A percentile compares a stretch with the other conserved stretches of the same genome.
Evolutionary conservation across 257 asterid species (phyloP).

Genomic region (Solanum virginianum): DNA sequence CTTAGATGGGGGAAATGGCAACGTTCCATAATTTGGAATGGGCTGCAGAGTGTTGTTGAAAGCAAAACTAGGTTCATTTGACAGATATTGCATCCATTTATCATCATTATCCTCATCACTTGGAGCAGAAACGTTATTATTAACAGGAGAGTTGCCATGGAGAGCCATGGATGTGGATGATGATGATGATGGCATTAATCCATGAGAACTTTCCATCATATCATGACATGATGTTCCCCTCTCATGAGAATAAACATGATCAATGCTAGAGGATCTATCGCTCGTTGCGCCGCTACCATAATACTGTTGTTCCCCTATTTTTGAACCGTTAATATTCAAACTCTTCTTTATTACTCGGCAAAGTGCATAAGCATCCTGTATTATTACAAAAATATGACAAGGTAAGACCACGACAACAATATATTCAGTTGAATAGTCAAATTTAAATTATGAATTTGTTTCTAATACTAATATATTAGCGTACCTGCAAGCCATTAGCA

Average conservation of each 20-base stretch:
- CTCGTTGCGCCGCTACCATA: conserved; percentile 27
- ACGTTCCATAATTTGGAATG: conserved; percentile 16
- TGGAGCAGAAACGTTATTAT: neutral
- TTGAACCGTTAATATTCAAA: conserved; percentile 27
- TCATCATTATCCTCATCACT: conserved; percentile 33
- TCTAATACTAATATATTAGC: neutral
- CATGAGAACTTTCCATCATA: conserved; percentile 11
- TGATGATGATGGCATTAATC: neutral
- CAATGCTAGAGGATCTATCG: conserved; percentile 50
- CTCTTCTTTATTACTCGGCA: conserved; percentile 91
- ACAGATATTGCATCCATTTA: conserved; percentile 68
- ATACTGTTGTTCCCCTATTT: conserved; percentile 10
- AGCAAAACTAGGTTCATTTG: conserved; percentile 60
- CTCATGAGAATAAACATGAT: conserved; percentile 21
- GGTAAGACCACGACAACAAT: too few species aligned
- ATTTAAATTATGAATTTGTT: neutral
- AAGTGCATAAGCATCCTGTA: conserved; percentile 84
- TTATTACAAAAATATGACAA: neutral
- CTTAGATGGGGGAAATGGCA: conserved; percentile 68
- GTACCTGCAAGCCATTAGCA: conserved; percentile 65
- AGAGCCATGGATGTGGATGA: conserved; percentile 16
- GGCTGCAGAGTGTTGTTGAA: conserved; percentile 20
- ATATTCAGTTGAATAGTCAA: neutral
- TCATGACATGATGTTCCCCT: conserved; percentile 23
- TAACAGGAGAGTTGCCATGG: conserved; percentile 11